Base-by-base conservation (phyloP, 2,329 filamentous ascomycete genomes). In the Ceratocystis harringtonii region DNA sequence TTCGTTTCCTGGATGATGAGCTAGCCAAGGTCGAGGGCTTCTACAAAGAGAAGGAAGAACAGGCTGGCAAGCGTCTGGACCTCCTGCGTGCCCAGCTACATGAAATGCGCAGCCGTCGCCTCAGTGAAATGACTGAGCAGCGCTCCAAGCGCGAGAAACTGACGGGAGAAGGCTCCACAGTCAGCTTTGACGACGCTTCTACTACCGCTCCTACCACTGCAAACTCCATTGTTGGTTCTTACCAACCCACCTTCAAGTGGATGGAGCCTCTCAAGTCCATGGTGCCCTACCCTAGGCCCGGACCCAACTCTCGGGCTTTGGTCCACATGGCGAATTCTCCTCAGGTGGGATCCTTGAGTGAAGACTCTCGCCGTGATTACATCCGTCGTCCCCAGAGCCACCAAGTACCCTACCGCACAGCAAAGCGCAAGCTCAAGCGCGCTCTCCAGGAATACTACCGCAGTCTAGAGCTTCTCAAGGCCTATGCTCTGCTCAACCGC, bases 381-480 rank as follows among this genome's bases (percentile, higher is more conserved):
- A 78, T 77, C 63, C 78, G 80, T n/a, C 76, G 76, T 17, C 77
- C 80, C 0, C 71, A 71, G 7, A 70, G 74, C 1, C 74, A 79
- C 48, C 78, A 87, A 41, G 88, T 96, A 0, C 83, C 92, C 0
- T 96, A 97, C 75, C 83, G 89, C 30, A 86, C 86, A 1, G 94
- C 94, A 1, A 97, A 96, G 76, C 82, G 88, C 68, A 96, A 96
- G 76, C 80, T 99, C 65, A 97, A 97, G 75, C 78, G 90, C 61
- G 94, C 94, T 0, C 75, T 97, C 62, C 89, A 95, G 71, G 94
- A 97, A 73, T 96, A 91, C 73, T 97, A 99, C 73, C 87, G 92
- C 22, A 88, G 89, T 0, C 80, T 99, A 15, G 94, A 99, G 73
- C 78, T 97, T 58, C 80, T 99, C 67, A 97, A 96, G 76, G 89